phyloP scores from a whole-genome alignment of 768 basidiomycete genomes.

The Lentinula lateritia region DNA sequence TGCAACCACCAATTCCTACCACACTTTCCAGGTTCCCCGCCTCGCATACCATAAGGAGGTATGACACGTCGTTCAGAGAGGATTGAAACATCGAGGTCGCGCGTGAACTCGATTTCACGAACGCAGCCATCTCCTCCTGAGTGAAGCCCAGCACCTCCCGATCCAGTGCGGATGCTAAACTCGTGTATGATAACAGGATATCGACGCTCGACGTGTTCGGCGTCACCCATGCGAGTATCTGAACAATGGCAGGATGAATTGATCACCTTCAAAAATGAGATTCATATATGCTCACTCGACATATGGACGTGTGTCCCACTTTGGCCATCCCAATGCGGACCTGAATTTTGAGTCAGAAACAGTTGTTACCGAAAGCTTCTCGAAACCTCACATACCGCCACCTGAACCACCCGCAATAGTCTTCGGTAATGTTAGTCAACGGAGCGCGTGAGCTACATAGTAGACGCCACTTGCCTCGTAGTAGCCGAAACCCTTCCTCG shows the following conservation, averaged over 20 bases:
- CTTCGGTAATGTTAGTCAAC: neutral
- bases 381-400: neutral
- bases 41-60: slow-evolving; percentile 3
- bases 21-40: neutral
- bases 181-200: slow-evolving; percentile 1
- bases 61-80: slow-evolving; percentile 2
- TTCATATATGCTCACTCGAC: neutral
- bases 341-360: neutral
- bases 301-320: slow-evolving; percentile 1
- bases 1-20: neutral
- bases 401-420: slow-evolving; percentile 1
- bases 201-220: slow-evolving; percentile 1
- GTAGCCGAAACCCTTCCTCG: neutral
- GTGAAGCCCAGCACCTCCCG: neutral
- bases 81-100: neutral
- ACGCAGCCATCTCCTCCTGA: slow-evolving; percentile 1
- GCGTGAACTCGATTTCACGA: neutral
- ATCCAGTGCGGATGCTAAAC: neutral
- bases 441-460: neutral
- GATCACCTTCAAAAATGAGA: neutral
- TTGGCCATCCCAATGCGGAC: neutral
- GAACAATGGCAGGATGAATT: neutral
- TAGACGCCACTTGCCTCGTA: neutral
- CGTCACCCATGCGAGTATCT: slow-evolving; percentile 4
- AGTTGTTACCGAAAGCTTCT: too few relatives aligned